Evolutionary conservation across 2,329 filamentous ascomycete genomes (phyloP).

Genomic region (Arthrobotrys megalospora): DNA sequence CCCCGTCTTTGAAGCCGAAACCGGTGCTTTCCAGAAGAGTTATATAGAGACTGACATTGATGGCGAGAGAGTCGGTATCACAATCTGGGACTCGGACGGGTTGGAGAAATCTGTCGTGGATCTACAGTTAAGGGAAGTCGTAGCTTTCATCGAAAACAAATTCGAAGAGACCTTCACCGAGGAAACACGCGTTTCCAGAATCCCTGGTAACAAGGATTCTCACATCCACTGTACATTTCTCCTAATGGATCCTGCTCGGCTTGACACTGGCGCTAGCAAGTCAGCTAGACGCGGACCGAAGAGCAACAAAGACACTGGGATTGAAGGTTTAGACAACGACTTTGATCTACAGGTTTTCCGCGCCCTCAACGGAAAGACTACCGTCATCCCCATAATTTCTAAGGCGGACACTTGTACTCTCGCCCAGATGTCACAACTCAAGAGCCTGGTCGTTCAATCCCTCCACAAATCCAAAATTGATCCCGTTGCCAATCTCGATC

Average conservation of each 20-base stretch:
- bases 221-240: constrained; percentile 98
- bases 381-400: constrained; percentile 92
- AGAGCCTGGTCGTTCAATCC: constrained; percentile 89
- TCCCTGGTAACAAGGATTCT: constrained; percentile 92
- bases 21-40: constrained; percentile 73
- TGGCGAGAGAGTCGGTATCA: constrained; percentile 89
- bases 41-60: constrained; percentile 97
- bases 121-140: constrained; percentile 91
- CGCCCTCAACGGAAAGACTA: constrained; percentile 91
- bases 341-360: constrained; percentile 91
- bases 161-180: constrained; percentile 98
- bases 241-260: constrained; percentile 85
- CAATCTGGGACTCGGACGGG: constrained; percentile 95
- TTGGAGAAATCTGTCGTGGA: constrained; percentile 96
- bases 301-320: constrained; percentile 65
- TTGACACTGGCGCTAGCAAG: constrained; percentile 81
- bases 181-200: constrained; percentile 96
- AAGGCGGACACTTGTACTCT: constrained; percentile 98
- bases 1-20: constrained; percentile 63
- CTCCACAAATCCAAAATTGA: constrained; percentile 89
- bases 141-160: constrained; percentile 93
- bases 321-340: constrained; percentile 83
- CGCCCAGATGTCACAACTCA: constrained; percentile 91
- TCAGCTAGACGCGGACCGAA: constrained; percentile 72
- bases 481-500: constrained; percentile 85